Conservation (phyloP, 163 green algal genomes). For the Chloroidium sp. region DNA sequence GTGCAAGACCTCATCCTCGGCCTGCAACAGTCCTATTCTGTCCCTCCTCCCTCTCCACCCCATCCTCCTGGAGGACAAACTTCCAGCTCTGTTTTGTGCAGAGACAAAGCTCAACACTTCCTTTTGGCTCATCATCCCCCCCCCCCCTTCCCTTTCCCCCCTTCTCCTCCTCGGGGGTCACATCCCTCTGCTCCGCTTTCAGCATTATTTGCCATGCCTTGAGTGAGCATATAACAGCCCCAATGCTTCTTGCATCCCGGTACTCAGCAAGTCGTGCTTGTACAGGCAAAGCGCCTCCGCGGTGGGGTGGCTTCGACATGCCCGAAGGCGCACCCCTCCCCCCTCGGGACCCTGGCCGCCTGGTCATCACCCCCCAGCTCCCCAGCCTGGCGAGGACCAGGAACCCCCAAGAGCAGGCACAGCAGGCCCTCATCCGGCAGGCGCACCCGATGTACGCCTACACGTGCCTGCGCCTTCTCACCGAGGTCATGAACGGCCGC, state of each 20-base stretch:
- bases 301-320: conserved; percentile 64
- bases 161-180: no score
- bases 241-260: no score
- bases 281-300: conserved; percentile 46
- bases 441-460: conserved; percentile 66
- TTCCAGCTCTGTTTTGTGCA: no score
- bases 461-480: conserved; percentile 49
- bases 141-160: conserved; percentile 15
- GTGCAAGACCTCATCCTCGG: no score
- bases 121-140: not conserved
- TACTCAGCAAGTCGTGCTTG: no score
- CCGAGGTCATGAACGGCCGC: conserved; percentile 88
- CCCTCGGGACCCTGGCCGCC: not conserved
- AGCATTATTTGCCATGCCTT: no score
- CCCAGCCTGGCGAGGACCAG: conserved; percentile 2
- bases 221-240: no score
- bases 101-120: no score
- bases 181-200: no score
- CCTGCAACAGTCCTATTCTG: no score
- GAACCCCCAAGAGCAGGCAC: conserved; percentile 7
- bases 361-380: conserved; percentile 21
- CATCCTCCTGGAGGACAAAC: no score
- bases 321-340: conserved; percentile 13
- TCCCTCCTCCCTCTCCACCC: no score
- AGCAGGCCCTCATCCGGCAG: conserved; percentile 25